A percentile compares a stretch with the other conserved stretches of the same genome.
These are phyloP conservation scores for Fusarium sp. DNA, from an alignment of 2,329 filamentous ascomycete genomes.

Conservation along the genomic window DNA sequence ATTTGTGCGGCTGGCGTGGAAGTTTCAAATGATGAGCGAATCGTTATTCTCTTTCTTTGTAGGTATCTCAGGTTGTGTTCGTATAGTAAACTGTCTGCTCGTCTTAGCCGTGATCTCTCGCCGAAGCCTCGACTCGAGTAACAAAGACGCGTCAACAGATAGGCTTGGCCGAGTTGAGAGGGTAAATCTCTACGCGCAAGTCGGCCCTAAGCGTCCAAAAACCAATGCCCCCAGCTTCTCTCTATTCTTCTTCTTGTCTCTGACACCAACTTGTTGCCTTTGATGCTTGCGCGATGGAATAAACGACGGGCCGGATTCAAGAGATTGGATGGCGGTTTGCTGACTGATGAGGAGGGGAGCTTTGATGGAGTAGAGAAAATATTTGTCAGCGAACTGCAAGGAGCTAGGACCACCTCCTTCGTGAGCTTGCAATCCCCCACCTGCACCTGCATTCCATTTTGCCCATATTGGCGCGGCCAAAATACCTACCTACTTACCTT, in stretches of 20 bases:
- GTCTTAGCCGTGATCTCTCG: constrained; percentile 19
- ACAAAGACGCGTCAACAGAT: constrained; percentile 32
- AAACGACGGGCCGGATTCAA: constrained; percentile 21
- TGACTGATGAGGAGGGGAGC: constrained; percentile 40
- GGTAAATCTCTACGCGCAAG: background rate
- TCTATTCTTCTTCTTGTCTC: constrained; percentile 3
- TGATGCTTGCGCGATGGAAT: constrained; percentile 32
- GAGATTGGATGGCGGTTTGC: constrained; percentile 35
- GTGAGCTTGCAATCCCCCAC: constrained; percentile 19
- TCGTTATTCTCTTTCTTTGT: constrained; percentile 9
- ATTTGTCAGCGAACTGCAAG: constrained; percentile 48
- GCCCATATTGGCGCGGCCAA: too few relatives aligned
- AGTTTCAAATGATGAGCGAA: constrained; percentile 4
- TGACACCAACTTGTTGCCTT: constrained; percentile 1
- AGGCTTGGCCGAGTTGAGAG: constrained; percentile 2
- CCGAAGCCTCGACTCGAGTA: constrained; percentile 31
- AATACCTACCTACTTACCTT: too few relatives aligned
- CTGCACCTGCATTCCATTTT: background rate
- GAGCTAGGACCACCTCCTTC: constrained; percentile 36
- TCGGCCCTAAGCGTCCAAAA: constrained; percentile 4
- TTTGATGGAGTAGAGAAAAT: constrained; percentile 43
- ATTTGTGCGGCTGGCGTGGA: constrained; percentile 19
- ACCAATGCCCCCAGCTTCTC: background rate
- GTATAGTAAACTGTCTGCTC: background rate
- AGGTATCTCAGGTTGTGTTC: constrained; percentile 4